phyloP scores from a whole-genome alignment of 306 rosid species.

The Castanea crenata region DNA sequence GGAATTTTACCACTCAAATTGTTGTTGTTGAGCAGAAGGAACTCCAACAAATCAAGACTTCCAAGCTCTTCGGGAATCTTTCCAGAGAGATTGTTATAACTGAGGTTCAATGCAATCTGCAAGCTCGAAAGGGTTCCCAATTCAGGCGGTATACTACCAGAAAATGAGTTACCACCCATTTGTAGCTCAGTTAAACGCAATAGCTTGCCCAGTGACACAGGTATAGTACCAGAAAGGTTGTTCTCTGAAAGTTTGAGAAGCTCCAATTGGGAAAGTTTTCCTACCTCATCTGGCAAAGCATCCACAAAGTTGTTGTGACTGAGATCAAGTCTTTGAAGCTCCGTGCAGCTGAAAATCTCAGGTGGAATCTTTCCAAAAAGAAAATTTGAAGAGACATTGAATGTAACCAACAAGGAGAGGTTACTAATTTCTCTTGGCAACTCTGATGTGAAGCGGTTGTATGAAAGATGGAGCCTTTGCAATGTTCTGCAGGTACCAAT shows the following conservation, averaged over 20 bases:
- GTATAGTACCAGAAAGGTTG: conserved; percentile 66
- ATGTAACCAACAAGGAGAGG: conserved; percentile 75
- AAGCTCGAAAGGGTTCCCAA: conserved; percentile 79
- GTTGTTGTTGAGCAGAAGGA: conserved; percentile 76
- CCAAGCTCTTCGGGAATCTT: conserved; percentile 70
- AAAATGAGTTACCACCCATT: conserved; percentile 74
- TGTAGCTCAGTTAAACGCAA: conserved; percentile 77
- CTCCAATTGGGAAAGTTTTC: conserved; percentile 83
- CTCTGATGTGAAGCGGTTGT: conserved; percentile 63
- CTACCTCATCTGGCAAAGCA: conserved; percentile 68
- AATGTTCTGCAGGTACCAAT: conserved; percentile 58
- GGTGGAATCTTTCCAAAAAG: conserved; percentile 61
- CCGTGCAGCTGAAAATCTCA: conserved; percentile 59
- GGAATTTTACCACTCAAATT: conserved; percentile 84
- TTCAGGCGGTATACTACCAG: conserved; percentile 69
- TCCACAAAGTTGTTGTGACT: conserved; percentile 61
- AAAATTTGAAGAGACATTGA: conserved; percentile 77
- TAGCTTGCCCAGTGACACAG: conserved; percentile 62
- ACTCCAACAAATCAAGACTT: conserved; percentile 60
- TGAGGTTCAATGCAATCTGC: conserved; percentile 90
- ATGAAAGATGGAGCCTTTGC: conserved; percentile 89
- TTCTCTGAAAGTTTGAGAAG: conserved; percentile 77
- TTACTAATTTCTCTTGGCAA: conserved; percentile 84
- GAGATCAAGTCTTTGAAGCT: conserved; percentile 89
- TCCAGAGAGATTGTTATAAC: conserved; percentile 75